Conservation (phyloP, 2,329 filamentous ascomycete species). For the Aureobasidium sp. region DNA sequence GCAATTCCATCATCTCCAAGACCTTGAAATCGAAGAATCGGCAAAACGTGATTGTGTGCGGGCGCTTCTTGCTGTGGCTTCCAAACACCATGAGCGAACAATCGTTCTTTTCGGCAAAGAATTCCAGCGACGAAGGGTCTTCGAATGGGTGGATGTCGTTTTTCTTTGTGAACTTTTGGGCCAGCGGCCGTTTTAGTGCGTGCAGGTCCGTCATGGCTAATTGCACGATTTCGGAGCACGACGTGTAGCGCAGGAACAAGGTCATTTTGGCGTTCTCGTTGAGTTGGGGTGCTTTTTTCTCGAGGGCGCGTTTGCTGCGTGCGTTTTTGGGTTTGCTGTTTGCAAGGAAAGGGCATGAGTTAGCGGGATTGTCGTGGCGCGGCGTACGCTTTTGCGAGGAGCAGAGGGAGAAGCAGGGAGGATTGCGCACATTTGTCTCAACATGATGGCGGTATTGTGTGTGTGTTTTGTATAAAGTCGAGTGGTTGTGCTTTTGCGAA, state of each 20-base stretch:
- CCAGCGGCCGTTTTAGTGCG: constrained; percentile 74
- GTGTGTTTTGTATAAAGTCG: not conserved
- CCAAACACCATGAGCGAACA: constrained; percentile 78
- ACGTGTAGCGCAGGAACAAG: constrained; percentile 82
- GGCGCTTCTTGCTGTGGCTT: constrained; percentile 87
- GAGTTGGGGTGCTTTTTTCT: constrained; percentile 83
- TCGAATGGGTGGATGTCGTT: constrained; percentile 94
- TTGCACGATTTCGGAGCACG: constrained; percentile 74
- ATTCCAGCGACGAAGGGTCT: constrained; percentile 78
- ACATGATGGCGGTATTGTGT: not conserved
- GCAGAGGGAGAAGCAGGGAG: not conserved
- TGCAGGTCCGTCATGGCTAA: constrained; percentile 80
- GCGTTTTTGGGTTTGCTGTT: constrained; percentile 56
- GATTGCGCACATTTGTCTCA: constrained; percentile 12
- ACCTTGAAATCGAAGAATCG: constrained; percentile 81
- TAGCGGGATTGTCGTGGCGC: not conserved
- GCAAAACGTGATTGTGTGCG: constrained; percentile 75
- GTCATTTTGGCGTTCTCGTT: constrained; percentile 85
- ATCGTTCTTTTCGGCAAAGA: constrained; percentile 96
- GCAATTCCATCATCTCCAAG: constrained; percentile 89
- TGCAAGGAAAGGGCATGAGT: not conserved
- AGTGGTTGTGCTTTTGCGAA: not conserved
- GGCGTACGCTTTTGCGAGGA: not conserved
- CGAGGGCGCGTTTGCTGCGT: constrained; percentile 89
- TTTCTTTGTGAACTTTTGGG: constrained; percentile 93